Base-by-base conservation (phyloP, 2,329 filamentous ascomycete species). In the Drechslerella coelobrocha region DNA sequence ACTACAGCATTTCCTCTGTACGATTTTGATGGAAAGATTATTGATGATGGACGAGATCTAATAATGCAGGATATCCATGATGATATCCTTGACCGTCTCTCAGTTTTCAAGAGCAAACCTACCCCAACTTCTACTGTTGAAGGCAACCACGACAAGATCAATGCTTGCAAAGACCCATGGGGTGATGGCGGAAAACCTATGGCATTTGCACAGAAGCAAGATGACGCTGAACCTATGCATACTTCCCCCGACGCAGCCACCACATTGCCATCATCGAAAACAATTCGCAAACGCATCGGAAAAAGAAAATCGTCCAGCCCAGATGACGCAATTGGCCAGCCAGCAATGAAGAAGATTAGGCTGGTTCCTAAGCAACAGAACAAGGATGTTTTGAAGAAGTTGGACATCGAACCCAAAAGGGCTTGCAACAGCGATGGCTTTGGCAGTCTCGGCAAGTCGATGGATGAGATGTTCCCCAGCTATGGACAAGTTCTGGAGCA, bases 21-120 rank as follows among this genome's bases (percentile, higher is more conserved):
- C 80, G 95, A 99, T 79, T 85, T 84, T 56, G 88, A 89, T 75
- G 91, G 91, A 47, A 86, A 84, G 72, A 82, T 91, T 2, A 92
- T 97, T 24, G 88, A 97, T 75, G 84, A 88, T 57, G 81, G 85
- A 24, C 86, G 89, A 73, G 94, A 99, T 78, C 85, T 87, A 60
- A 84, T 92, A 76, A 91, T 94, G 29, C 93, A 97, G 78, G 91
- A 89, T 74, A 84, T 99, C 1, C 97, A 95, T 82, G 97, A 97
- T 75, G 92, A 97, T 78, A 90, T 96, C 48, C 83, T 97, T 21
- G 93, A 97, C 77, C 87, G 94, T 57, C 91, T 94, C 45, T 94
- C 92, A 77, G 87, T 90, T 74, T 97, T 91, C 81, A 92, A 96
- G 75, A 89, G 91, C 77, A 93, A 92, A 78, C 81, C 86, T 23